These are phyloP conservation scores for Cucumis cinereus DNA, from an alignment of 306 rosid species.

Conservation along the genomic window DNA sequence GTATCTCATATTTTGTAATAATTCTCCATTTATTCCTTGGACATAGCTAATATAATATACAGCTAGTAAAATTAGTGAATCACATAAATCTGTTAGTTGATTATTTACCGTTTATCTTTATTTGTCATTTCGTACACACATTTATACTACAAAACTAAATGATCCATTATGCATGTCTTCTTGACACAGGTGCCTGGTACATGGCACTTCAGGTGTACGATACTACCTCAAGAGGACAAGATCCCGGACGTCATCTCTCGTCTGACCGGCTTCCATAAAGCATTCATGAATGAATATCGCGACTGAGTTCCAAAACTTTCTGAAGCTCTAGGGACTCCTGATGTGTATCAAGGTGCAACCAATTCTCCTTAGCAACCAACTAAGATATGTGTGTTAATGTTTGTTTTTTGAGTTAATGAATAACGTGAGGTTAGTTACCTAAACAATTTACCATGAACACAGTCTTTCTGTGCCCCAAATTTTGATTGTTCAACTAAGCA, in stretches of 20 bases:
- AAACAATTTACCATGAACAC: neutral
- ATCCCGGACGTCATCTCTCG: constrained; percentile 67
- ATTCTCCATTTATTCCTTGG: too few species aligned
- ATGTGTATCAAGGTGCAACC: neutral
- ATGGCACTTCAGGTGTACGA: constrained; percentile 97
- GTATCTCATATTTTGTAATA: too few species aligned
- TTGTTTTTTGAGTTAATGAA: neutral
- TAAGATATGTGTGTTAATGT: neutral
- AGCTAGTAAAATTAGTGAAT: too few species aligned
- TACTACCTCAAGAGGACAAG: constrained; percentile 85
- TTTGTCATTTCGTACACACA: too few species aligned
- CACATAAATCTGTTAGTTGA: too few species aligned
- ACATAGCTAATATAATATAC: too few species aligned
- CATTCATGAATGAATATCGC: constrained; percentile 64
- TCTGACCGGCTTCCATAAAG: constrained; percentile 66
- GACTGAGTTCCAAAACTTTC: constrained; percentile 15
- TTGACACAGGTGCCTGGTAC: constrained; percentile 72
- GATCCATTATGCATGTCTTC: neutral
- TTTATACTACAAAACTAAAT: neutral
- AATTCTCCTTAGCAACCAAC: neutral
- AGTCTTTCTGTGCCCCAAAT: neutral
- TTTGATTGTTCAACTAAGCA: neutral
- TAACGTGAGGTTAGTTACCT: neutral
- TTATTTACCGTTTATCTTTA: too few species aligned
- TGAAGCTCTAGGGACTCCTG: neutral